A percentile compares a stretch with the other conserved stretches of the same genome.
Evolutionary conservation across 192 early-diverging fungal species (phyloP).

Genomic region (Coemansia erecta): DNA sequence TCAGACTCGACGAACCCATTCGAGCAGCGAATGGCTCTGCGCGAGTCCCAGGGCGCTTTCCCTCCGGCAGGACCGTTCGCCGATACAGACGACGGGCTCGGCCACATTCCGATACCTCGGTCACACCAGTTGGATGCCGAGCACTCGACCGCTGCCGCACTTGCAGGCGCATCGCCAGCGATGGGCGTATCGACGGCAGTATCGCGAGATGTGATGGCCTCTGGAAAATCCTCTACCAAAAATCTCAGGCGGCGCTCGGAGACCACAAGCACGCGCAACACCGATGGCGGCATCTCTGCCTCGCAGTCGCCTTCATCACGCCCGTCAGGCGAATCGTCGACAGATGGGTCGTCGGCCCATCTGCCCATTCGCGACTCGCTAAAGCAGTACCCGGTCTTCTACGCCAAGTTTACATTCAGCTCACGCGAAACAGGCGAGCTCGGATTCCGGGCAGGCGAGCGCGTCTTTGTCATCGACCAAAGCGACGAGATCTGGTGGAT

Average conservation of each 20-base stretch:
- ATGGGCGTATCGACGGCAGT: too few relatives aligned
- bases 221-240: slow-evolving; percentile 6
- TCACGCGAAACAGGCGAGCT: slow-evolving; percentile 75
- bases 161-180: slow-evolving; percentile 20
- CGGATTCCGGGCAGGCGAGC: slow-evolving; percentile 65
- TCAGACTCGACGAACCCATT: slow-evolving; percentile 51
- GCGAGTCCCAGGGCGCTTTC: slow-evolving; percentile 50
- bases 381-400: slow-evolving; percentile 58
- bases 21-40: slow-evolving; percentile 49
- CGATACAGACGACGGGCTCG: slow-evolving; percentile 26
- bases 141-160: slow-evolving; percentile 34
- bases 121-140: slow-evolving; percentile 30
- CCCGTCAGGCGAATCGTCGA: slow-evolving; percentile 44
- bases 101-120: slow-evolving; percentile 43
- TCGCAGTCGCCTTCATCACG: slow-evolving; percentile 43
- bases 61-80: slow-evolving; percentile 50
- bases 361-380: slow-evolving; percentile 56
- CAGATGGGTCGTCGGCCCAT: slow-evolving; percentile 25
- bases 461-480: slow-evolving; percentile 71
- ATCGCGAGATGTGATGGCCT: not conserved
- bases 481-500: slow-evolving; percentile 85
- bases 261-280: slow-evolving; percentile 38
- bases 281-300: slow-evolving; percentile 23
- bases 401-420: slow-evolving; percentile 71
- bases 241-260: slow-evolving; percentile 39